Evolutionary conservation across 306 rosid genomes (phyloP).

Genomic region (Prinsepia uniflora): DNA sequence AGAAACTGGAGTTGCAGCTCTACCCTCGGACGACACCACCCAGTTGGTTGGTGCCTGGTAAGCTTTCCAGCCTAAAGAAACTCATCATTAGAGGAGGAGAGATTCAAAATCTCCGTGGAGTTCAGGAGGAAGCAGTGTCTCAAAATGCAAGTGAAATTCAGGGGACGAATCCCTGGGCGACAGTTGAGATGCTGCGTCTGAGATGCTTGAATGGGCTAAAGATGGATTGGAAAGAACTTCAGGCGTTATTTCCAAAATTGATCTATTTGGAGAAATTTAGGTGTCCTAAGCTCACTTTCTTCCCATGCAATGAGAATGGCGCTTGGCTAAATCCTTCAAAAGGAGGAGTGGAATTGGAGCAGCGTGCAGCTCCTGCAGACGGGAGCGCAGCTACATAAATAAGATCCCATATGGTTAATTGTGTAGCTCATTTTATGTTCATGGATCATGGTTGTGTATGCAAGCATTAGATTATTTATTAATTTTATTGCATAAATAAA

Average conservation of each 20-base stretch:
- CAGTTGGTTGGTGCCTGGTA: not conserved
- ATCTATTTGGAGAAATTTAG: conserved; percentile 16
- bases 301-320: conserved; percentile 15
- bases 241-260: not conserved
- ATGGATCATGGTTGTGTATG: too few species aligned
- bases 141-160: not conserved
- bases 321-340: not conserved
- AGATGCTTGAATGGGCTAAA: conserved; percentile 15
- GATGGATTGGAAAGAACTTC: conserved; percentile 10
- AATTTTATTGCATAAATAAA: too few species aligned
- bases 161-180: not conserved
- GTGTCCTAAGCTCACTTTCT: conserved; percentile 16
- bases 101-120: not conserved
- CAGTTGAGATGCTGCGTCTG: not conserved
- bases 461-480: too few species aligned
- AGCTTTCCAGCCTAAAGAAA: not conserved
- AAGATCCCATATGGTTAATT: too few species aligned
- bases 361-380: too few species aligned
- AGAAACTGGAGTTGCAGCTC: conserved; percentile 30
- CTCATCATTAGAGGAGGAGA: conserved; percentile 18
- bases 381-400: too few species aligned
- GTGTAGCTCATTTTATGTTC: too few species aligned
- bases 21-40: not conserved
- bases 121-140: not conserved
- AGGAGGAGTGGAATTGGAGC: not conserved